Percentiles rank a stretch among this genome's conserved stretches.
Conservation (phyloP, 2,329 filamentous ascomycete species). For the Huntiella abstrusa region DNA sequence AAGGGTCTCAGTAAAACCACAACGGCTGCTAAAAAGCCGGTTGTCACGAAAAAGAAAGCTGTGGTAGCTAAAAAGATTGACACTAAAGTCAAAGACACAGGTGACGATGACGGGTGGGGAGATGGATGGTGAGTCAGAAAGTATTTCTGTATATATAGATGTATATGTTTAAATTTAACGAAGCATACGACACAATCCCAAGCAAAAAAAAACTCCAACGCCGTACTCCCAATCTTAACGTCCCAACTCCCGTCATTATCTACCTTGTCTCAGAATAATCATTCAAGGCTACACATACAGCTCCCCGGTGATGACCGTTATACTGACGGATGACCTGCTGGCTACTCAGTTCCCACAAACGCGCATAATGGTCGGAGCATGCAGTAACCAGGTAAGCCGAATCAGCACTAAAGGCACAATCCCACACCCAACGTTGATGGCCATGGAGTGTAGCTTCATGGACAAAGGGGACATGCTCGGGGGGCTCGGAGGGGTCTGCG, state of each 20-base stretch:
- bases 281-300: conserved; percentile 82
- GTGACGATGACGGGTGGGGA: conserved; percentile 45
- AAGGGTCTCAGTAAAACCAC: conserved; percentile 57
- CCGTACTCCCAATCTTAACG: background rate
- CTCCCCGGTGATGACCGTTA: conserved; percentile 81
- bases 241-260: background rate
- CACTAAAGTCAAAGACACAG: conserved; percentile 41
- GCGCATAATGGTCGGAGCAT: conserved; percentile 82
- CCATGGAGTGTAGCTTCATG: conserved; percentile 74
- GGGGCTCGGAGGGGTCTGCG: conserved; percentile 25
- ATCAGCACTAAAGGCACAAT: conserved; percentile 87
- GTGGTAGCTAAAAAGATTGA: conserved; percentile 45
- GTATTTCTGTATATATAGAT: background rate
- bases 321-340: conserved; percentile 89
- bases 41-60: conserved; percentile 18
- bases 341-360: conserved; percentile 73
- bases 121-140: conserved; percentile 35
- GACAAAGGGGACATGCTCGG: conserved; percentile 44
- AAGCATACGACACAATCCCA: background rate
- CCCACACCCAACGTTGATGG: conserved; percentile 95
- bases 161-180: background rate
- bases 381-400: conserved; percentile 85
- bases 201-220: background rate
- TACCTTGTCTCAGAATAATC: conserved; percentile 48
- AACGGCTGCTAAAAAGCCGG: conserved; percentile 14